phyloP scores from a whole-genome alignment of 371 early-diverging fungal species.

The Lichtheimia corymbifera region DNA sequence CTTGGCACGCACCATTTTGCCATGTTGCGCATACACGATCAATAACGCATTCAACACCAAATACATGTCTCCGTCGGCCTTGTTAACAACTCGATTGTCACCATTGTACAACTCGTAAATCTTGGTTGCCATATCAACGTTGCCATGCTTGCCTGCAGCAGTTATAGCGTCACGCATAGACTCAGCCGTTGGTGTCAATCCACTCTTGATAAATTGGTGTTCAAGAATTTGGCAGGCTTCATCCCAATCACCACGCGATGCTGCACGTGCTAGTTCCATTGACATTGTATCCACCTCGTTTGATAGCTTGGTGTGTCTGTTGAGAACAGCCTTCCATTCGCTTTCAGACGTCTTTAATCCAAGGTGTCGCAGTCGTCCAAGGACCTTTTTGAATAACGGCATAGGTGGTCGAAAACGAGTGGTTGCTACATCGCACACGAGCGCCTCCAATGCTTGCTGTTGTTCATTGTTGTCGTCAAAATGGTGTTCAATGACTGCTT shows the following conservation, averaged over 20 bases:
- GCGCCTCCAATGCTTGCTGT: too few species aligned
- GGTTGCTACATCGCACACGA: too few species aligned
- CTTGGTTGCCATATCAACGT: constrained; percentile 28
- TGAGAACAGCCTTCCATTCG: constrained; percentile 13
- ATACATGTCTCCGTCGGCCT: constrained; percentile 13
- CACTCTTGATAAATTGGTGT: constrained; percentile 19
- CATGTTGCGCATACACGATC: constrained; percentile 57
- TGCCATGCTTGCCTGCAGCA: constrained; percentile 46
- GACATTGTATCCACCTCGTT: constrained; percentile 7
- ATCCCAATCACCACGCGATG: constrained; percentile 21
- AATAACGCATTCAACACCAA: constrained; percentile 55
- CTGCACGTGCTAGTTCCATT: constrained; percentile 10
- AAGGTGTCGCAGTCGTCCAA: constrained; percentile 12
- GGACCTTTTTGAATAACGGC: not conserved
- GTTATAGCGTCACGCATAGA: constrained; percentile 46
- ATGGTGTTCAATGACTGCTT: too few species aligned
- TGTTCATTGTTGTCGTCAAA: too few species aligned
- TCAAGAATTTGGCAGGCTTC: constrained; percentile 27
- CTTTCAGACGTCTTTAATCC: constrained; percentile 12
- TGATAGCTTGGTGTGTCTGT: constrained; percentile 1
- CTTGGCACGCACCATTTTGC: constrained; percentile 58
- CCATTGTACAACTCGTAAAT: constrained; percentile 32
- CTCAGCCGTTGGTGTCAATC: constrained; percentile 35
- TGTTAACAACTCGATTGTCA: constrained; percentile 21
- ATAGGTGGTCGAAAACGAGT: too few species aligned